Conservation (phyloP, 495 filamentous ascomycete genomes). For the Entonaema liquescens region DNA sequence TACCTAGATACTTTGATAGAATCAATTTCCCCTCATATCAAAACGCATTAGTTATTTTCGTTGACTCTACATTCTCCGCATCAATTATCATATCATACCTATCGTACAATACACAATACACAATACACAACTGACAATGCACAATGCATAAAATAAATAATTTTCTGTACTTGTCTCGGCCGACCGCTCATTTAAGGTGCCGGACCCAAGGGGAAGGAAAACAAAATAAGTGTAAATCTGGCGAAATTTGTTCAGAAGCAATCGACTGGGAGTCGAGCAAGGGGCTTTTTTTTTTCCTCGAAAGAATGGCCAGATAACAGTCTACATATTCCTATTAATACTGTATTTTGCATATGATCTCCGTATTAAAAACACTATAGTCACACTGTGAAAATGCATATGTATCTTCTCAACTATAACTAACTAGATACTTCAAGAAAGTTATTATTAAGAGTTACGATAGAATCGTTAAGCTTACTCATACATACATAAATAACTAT, state of each 20-base stretch:
- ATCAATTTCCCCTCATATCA: neutral
- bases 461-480: neutral
- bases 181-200: neutral
- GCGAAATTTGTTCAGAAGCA: constrained; percentile 4
- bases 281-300: neutral
- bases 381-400: neutral
- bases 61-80: neutral
- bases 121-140: neutral
- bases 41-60: neutral
- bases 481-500: neutral
- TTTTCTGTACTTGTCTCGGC: neutral
- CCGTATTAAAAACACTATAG: neutral
- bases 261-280: constrained; percentile 2
- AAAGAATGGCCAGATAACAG: constrained; percentile 1
- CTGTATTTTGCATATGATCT: neutral
- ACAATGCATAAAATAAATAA: neutral
- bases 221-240: constrained; percentile 4
- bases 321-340: constrained; percentile 4
- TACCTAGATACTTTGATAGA: neutral
- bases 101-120: neutral
- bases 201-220: neutral
- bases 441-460: neutral
- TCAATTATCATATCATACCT: neutral
- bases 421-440: neutral
- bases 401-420: too few species aligned